Evolutionary conservation across 768 basidiomycete genomes (phyloP), one percentile per base, ranked within the genome.

Genomic region (Amylocystis lapponica): DNA sequence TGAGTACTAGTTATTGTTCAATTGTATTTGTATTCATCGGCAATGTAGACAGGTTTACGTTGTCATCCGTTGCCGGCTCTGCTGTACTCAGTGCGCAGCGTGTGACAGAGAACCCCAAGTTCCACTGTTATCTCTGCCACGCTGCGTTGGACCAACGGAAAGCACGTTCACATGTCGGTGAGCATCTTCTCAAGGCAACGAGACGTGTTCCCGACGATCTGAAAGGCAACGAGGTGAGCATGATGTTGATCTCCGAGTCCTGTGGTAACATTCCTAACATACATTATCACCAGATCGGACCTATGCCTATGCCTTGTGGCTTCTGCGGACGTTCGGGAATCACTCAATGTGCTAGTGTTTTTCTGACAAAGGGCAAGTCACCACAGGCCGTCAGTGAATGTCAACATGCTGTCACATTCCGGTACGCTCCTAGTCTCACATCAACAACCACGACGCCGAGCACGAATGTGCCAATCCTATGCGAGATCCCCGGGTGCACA

Each of bases 391-490:
- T 30, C 25, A 55, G 49, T 20, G 49, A 43, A 3, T 55, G 57
- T 39, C 13, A 27, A 19, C 35, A 45, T 16, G 22, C 20, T 3
- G 50, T 56, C 31, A 22, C 27, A 9, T 58, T 57, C 37, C 27
- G 14, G 4, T 54, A 58, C 34, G 12, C 19, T 12, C 8, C 44
- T 5, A 49, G 44, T 13, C 43, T 48, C 7, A 52, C 46, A 25
- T 48, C 56, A 9, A 54, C 50, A 4, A 27, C 29, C 11, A 25
- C 41, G 2, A 58, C 52, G 20, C 50, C 55, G 12, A 60, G 53
- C 38, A 65, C 63, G 22, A 65, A 65, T 49, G 45, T 57, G 1
- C 59, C 60, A 10, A 49, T 62, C 9, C 13, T 36, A 16, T 65
- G 63, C 36, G 6, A 16, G 1, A 36, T 63, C 16, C 55, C 54